Evolutionary conservation across 2,329 filamentous ascomycete genomes (phyloP), one percentile per base, ranked within the genome.

Genomic region (Ploettnerulaceae sp.): DNA sequence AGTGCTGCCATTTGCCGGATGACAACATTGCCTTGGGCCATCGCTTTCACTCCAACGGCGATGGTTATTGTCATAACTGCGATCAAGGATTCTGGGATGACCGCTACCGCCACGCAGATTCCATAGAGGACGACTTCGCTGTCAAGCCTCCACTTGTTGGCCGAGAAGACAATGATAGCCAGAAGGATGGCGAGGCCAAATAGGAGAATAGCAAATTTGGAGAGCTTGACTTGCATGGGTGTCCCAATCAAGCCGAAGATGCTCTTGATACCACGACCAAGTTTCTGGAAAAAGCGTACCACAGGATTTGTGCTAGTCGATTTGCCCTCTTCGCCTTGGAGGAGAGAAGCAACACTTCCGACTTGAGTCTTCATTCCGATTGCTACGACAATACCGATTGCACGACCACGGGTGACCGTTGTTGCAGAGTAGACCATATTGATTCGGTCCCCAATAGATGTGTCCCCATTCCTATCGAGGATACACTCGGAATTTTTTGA

Each of bases 201-300:
- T 2, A 95, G 77, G 3, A 88, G 64, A 33, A 93, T 81, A 21
- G 89, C 89, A 60, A 95, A 83, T 66, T 90, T 89, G 69, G 85
- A 88, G 41, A 95, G 74, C 61, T 87, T 91, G 55, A 84, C 82
- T 68, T 94, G 88, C 35, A 95, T 72, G 0, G 89, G 89, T 1
- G 89, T 95, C 39, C 89, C 89, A 45, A 86, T 75, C 2, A 83
- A 66, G 45, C 79, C 83, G 33, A 86, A 73, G 50, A 86, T 72
- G 54, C 74, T 74, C 54, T 68, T 68, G 33, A 59, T 48, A 9
- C 60, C 67, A 33, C 65, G 70, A 45, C 67, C 67, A 31, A 70
- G 65, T 35, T 75, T 72, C 44, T 69, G 69, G 57, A 69, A 73
- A 57, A 70, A 71, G 60, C 22, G 68, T 64, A 35, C 69, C 64